Evolutionary conservation across 2,329 filamentous ascomycete species (phyloP).

Genomic region (Penicillium verrucosum): DNA sequence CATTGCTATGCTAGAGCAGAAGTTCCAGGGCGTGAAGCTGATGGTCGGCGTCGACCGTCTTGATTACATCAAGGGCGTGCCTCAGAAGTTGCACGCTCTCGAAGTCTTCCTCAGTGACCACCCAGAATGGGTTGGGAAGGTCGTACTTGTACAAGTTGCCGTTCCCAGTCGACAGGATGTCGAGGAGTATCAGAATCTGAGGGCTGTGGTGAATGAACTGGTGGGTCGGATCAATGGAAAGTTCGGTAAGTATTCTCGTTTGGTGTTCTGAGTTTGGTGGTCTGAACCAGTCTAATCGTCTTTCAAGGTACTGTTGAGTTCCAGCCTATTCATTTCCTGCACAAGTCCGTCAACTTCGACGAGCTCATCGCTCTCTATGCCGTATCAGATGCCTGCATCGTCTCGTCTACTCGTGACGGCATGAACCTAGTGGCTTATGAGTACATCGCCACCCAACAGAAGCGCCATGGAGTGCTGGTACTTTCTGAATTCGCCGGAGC

Average conservation of each 20-base stretch:
- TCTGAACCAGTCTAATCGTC: slow-evolving; percentile 12
- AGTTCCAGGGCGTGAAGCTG: slow-evolving; percentile 93
- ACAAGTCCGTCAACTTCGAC: slow-evolving; percentile 92
- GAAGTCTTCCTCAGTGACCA: slow-evolving; percentile 97
- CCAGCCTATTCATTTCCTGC: slow-evolving; percentile 98
- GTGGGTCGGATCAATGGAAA: slow-evolving; percentile 96
- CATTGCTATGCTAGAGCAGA: slow-evolving; percentile 77
- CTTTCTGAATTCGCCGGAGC: slow-evolving; percentile 96
- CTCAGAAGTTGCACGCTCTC: slow-evolving; percentile 92
- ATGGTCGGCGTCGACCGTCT: slow-evolving; percentile 95
- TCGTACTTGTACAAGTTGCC: slow-evolving; percentile 92
- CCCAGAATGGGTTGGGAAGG: slow-evolving; percentile 96
- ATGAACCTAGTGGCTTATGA: slow-evolving; percentile 99
- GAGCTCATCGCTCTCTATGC: slow-evolving; percentile 92
- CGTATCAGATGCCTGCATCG: slow-evolving; percentile 86
- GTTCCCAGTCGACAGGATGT: slow-evolving; percentile 94
- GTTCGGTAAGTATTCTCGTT: slow-evolving; percentile 58
- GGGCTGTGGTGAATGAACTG: slow-evolving; percentile 92
- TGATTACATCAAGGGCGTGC: slow-evolving; percentile 98
- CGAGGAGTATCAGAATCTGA: slow-evolving; percentile 95
- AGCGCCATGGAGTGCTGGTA: slow-evolving; percentile 89
- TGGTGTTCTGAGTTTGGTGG: background rate
- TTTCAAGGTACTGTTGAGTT: slow-evolving; percentile 79
- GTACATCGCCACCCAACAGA: slow-evolving; percentile 90
- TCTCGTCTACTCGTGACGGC: slow-evolving; percentile 92